Evolutionary conservation across 305 asterid genomes (phyloP).

Genomic region (Ajuga reptans): DNA sequence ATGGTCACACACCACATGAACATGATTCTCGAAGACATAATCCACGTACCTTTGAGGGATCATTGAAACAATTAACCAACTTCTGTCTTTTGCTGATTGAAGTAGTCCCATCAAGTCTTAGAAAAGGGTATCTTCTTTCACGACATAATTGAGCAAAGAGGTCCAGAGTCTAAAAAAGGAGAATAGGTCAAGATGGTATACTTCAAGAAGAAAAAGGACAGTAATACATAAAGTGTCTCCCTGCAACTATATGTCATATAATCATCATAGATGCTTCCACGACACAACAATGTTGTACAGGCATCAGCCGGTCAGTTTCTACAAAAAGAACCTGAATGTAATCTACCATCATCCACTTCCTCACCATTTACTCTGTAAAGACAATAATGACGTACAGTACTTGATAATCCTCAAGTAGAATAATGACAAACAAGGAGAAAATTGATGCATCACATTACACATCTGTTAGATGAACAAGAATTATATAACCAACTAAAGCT

Average conservation of each 20-base stretch:
- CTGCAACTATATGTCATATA: conserved; percentile 5
- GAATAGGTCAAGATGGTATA: conserved; percentile 18
- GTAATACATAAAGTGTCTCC: neutral
- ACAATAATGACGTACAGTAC: neutral
- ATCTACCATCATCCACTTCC: neutral
- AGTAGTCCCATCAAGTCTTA: conserved; percentile 90
- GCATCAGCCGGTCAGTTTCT: neutral
- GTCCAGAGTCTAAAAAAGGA: conserved; percentile 68
- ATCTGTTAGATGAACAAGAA: neutral
- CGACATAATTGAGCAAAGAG: conserved; percentile 93
- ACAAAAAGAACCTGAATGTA: neutral
- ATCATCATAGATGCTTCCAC: conserved; percentile 4
- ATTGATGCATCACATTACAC: neutral
- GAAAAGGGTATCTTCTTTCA: conserved; percentile 88
- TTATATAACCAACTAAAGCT: conserved; percentile 14
- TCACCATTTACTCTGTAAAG: neutral
- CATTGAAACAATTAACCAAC: conserved; percentile 82
- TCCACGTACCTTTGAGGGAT: conserved; percentile 57
- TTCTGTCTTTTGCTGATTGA: conserved; percentile 94
- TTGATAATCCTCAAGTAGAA: neutral
- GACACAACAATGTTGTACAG: conserved; percentile 1
- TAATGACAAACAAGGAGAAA: neutral
- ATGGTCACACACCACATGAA: conserved; percentile 14
- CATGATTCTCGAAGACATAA: conserved; percentile 18
- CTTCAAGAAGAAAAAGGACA: neutral